phyloP scores from a whole-genome alignment of 257 asterid species.

The Sherardia arvensis region DNA sequence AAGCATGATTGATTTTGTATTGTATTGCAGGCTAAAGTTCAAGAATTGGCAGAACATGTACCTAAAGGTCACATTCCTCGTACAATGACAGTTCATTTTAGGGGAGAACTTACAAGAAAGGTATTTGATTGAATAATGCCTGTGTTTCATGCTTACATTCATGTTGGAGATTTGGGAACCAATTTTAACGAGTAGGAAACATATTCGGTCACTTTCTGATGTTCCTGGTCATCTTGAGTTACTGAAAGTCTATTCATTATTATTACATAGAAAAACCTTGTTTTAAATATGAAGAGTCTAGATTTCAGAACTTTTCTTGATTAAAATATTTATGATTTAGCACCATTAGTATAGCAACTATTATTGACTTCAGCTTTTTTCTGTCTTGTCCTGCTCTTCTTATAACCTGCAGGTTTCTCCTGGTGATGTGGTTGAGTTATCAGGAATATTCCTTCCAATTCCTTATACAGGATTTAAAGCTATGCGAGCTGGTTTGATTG shows the following conservation, averaged over 20 bases:
- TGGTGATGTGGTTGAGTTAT: slow-evolving; percentile 87
- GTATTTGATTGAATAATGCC: slow-evolving; percentile 24
- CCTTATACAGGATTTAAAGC: slow-evolving; percentile 97
- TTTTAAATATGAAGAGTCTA: background rate
- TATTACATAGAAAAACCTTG: background rate
- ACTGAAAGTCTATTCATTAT: background rate
- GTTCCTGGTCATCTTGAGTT: background rate
- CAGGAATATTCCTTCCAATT: slow-evolving; percentile 94
- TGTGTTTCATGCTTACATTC: background rate
- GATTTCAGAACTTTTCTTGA: background rate
- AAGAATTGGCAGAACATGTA: slow-evolving; percentile 93
- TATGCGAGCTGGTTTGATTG: slow-evolving; percentile 97
- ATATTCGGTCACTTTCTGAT: no score
- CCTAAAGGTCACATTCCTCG: slow-evolving; percentile 98
- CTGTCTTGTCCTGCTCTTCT: slow-evolving; percentile 23
- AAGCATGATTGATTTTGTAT: slow-evolving; percentile 4
- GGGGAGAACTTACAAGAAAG: slow-evolving; percentile 97
- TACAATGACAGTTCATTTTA: slow-evolving; percentile 83
- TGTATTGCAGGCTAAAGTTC: slow-evolving; percentile 80
- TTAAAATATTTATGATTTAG: background rate
- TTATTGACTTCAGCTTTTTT: background rate
- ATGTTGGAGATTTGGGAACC: background rate
- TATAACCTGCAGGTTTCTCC: slow-evolving; percentile 65
- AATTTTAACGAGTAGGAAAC: no score
- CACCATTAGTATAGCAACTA: slow-evolving; percentile 7